phyloP scores from a whole-genome alignment of 495 filamentous ascomycete genomes.

The Collariella sp. region DNA sequence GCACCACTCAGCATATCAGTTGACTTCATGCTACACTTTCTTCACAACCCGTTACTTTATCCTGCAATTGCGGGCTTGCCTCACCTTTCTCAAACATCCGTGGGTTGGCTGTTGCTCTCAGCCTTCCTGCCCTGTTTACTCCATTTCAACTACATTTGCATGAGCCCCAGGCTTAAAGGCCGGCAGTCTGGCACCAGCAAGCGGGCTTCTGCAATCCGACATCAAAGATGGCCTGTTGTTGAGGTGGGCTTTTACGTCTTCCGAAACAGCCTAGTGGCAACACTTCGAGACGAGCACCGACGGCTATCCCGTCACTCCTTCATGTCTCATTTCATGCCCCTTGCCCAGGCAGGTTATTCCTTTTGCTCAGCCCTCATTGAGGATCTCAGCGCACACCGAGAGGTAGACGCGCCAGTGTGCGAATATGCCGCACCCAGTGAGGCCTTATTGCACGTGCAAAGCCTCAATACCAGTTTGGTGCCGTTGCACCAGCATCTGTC shows the following conservation, averaged over 20 bases:
- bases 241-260: not conserved
- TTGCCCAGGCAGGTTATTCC: not conserved
- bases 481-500: conserved; percentile 16
- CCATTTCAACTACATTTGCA: conserved; percentile 21
- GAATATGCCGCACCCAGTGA: conserved; percentile 28
- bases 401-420: conserved; percentile 18
- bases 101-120: too few relatives aligned
- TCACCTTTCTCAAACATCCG: conserved; percentile 15
- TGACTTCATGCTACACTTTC: conserved; percentile 8
- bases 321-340: not conserved
- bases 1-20: too few relatives aligned
- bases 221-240: not conserved
- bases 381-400: too few relatives aligned
- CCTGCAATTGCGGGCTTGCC: conserved; percentile 3
- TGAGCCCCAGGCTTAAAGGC: conserved; percentile 8
- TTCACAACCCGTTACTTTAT: conserved; percentile 21
- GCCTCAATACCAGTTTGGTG: too few relatives aligned
- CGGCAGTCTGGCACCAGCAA: not conserved
- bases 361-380: too few relatives aligned
- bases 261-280: conserved; percentile 3
- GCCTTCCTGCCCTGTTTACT: conserved; percentile 22
- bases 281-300: not conserved
- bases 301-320: not conserved
- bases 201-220: not conserved
- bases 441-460: conserved; percentile 32